Evolutionary conservation across 2,329 filamentous ascomycete genomes (phyloP).

Genomic region (Calonectria pseudoreteaudii): DNA sequence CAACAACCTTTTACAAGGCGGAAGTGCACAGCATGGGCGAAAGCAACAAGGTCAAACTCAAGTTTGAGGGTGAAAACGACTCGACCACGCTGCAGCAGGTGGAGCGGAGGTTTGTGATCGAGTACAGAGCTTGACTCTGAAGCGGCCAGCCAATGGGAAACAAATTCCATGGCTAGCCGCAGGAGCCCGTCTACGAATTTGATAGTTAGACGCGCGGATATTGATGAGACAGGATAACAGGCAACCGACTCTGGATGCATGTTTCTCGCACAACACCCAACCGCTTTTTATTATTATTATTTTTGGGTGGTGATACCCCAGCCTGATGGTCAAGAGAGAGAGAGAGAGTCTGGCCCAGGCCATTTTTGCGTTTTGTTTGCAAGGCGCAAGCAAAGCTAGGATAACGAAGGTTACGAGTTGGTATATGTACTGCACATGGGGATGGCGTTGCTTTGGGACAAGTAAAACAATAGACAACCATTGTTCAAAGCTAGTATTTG

Average conservation of each 20-base stretch:
- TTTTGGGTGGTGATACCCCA: slow-evolving; percentile 2
- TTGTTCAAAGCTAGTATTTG: background rate
- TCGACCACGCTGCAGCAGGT: slow-evolving; percentile 80
- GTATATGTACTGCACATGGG: background rate
- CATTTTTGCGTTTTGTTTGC: background rate
- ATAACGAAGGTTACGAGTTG: background rate
- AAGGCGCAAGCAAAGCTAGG: background rate
- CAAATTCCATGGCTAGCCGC: background rate
- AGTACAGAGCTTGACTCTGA: slow-evolving; percentile 65
- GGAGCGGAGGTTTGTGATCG: slow-evolving; percentile 80
- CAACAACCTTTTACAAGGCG: slow-evolving; percentile 87
- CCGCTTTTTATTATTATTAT: too few species aligned
- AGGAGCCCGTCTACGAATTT: background rate
- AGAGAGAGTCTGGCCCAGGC: background rate
- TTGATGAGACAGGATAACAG: background rate
- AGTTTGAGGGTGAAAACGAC: slow-evolving; percentile 85
- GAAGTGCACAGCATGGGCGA: slow-evolving; percentile 79
- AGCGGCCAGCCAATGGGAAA: background rate
- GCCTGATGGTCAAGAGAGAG: background rate
- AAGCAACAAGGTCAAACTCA: slow-evolving; percentile 69
- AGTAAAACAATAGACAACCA: background rate
- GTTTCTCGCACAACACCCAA: background rate
- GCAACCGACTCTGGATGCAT: background rate
- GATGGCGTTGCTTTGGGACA: background rate
- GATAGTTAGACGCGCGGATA: background rate